Evolutionary conservation across 768 basidiomycete genomes (phyloP), one percentile per base, ranked within the genome.

Genomic region (Postia placenta): DNA sequence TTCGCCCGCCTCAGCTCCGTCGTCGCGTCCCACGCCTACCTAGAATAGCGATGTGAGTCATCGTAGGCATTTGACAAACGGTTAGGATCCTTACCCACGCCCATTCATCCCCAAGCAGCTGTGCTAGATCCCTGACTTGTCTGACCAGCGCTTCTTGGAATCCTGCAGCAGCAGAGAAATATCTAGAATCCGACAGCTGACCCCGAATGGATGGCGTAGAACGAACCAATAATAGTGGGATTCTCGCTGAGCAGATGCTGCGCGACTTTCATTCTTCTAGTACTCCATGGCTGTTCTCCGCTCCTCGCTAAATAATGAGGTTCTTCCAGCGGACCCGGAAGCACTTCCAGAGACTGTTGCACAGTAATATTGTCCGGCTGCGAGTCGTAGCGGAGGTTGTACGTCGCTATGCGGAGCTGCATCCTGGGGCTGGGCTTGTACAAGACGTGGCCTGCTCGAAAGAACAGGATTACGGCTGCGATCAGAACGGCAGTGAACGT

Each of bases 1-100:
- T 60, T 85, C 83, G 26, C 83, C 82, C 1, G 68, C 71, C 14
- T 65, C 50, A 6, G 61, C 62, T 2, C 82, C 82, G 55, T 85
- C 78, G 47, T 81, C 74, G n/a, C 83, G 67, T 0, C 81, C 83
- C 0, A 82, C 79, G 1, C 81, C 82, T 19, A 81, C 71, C 74
- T 78, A 33, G n/a, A n/a, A n/a, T n/a, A 35, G 4, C 11, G 1
- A 25, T 2, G 37, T 35, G 5, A 17, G 25, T n/a, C 4, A 15
- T 3, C 15, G 11, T 44, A 17, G 24, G 28, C 23, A 12, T n/a
- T 22, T 27, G 27, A 24, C 20, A 14, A n/a, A 1, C 1, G n/a
- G 15, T 25, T 33, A 14, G 35, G 42, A 19, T 14, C 56, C 72
- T 44, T 47, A 78, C 78, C 74, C 76, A 78, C 14, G 63, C 70